Conservation (phyloP, 495 filamentous ascomycete genomes). For the Penicillium crystallinum region DNA sequence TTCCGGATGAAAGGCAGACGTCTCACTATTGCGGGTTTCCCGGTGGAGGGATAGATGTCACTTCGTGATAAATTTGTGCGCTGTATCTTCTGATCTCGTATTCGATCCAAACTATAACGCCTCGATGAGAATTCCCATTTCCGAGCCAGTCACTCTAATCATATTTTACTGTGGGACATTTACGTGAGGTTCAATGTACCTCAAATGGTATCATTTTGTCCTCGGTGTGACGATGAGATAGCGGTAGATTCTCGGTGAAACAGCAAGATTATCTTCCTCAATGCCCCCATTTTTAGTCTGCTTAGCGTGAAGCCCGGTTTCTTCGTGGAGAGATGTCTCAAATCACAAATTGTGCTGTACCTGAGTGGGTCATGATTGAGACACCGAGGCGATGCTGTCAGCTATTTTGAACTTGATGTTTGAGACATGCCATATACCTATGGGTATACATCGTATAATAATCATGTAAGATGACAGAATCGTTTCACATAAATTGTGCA, state of each 20-base stretch:
- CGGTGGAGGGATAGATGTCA: too few relatives aligned
- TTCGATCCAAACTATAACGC: not conserved
- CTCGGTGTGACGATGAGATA: not conserved
- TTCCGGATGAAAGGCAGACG: not conserved
- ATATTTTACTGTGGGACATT: not conserved
- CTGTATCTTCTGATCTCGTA: not conserved
- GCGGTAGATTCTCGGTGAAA: conserved; percentile 7
- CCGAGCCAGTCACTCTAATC: too few relatives aligned
- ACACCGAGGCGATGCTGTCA: not conserved
- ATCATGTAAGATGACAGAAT: too few relatives aligned
- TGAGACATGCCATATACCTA: not conserved
- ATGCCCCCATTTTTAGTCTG: not conserved
- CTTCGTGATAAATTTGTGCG: too few relatives aligned
- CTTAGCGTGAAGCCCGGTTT: not conserved
- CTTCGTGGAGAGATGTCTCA: conserved; percentile 4
- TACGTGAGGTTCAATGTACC: not conserved
- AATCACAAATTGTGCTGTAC: not conserved
- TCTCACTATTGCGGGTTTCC: too few relatives aligned
- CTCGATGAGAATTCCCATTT: too few relatives aligned
- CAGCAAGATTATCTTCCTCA: not conserved
- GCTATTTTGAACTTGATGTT: not conserved
- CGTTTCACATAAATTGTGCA: too few relatives aligned
- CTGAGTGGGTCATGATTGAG: not conserved
- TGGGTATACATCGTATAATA: too few relatives aligned
- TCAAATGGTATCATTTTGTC: not conserved